phyloP scores from a whole-genome alignment of 768 basidiomycete genomes.

The Termitomyces sp. region DNA sequence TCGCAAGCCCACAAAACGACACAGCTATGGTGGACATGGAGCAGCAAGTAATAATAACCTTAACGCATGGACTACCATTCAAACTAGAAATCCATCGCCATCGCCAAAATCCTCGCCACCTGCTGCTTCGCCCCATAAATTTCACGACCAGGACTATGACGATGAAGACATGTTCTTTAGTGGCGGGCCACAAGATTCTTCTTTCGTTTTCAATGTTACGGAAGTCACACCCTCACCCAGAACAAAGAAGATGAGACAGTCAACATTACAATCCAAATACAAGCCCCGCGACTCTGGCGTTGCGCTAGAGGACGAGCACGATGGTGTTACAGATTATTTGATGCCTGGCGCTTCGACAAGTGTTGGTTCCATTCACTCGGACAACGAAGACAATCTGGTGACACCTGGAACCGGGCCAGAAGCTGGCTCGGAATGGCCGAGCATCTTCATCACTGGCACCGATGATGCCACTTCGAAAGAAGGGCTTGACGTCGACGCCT shows the following conservation, averaged over 20 bases:
- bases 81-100: conserved; percentile 30
- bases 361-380: conserved; percentile 55
- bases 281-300: conserved; percentile 67
- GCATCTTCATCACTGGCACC: conserved; percentile 34
- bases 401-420: conserved; percentile 61
- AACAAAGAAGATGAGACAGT: conserved; percentile 27
- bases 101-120: conserved; percentile 52
- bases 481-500: conserved; percentile 54
- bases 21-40: conserved; percentile 59
- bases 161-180: conserved; percentile 59
- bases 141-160: conserved; percentile 28
- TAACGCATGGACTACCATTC: conserved; percentile 35
- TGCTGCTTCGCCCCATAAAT: conserved; percentile 14
- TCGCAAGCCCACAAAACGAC: conserved; percentile 41
- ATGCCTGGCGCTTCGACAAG: conserved; percentile 61
- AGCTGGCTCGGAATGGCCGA: conserved; percentile 59
- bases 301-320: conserved; percentile 54
- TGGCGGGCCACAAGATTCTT: conserved; percentile 38
- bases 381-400: conserved; percentile 59
- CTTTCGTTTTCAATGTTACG: conserved; percentile 54
- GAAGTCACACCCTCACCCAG: conserved; percentile 54
- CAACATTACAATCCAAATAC: conserved; percentile 59
- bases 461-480: conserved; percentile 29
- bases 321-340: conserved; percentile 21
- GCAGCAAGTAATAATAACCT: conserved; percentile 22